Base-by-base conservation (phyloP, 2,329 filamentous ascomycete species). In the Calonectria ilicicola region DNA sequence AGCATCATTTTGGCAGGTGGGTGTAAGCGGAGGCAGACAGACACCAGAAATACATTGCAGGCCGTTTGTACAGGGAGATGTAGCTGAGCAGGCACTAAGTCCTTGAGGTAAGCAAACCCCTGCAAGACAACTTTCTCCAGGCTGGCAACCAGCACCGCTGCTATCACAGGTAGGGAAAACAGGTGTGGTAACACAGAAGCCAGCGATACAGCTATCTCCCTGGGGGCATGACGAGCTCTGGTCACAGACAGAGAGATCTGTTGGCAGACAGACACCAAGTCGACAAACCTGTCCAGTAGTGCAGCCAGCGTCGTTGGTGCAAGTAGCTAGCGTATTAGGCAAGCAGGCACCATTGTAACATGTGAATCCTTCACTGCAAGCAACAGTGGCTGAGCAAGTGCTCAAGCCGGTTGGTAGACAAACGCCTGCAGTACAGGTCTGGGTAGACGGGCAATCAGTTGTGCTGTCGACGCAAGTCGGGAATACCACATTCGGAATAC, bases 51-150 rank as follows among this genome's bases (percentile, higher is more conserved):
- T 65, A 17, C 67, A 70, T 5, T 21, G 7, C 1, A 56, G 47
- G 1, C 51, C 62, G 6, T 46, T 40, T 2, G 26, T 8, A 19
- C 67, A 70, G 12, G 38, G 40, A 1, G 68, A 67, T 3, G 32
- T 40, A 8, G 17, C 17, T 2, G 40, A 23, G 26, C 69, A 71
- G 2, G 19, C 42, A 6, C 19, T n/a, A 2, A 71, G 17, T 5
- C 44, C 38, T 4, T 12, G 12, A 23, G 69, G 69, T 49, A 72
- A 32, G 29, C 69, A 72, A 10, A 63, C 9, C 2, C 56, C 69
- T 19, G 26, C 64, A 1, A 58, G 60, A n/a, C 69, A 70, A 6
- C 19, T 40, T n/a, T 67, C 21, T 3, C 62, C 62, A 9, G 29
- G 2, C n/a, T 27, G 7, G 8, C 69, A 70, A 1, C 32, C 40